Evolutionary conservation across 2,329 filamentous ascomycete species (phyloP), one percentile per base, ranked within the genome.

Genomic region (Penicillium sp.): DNA sequence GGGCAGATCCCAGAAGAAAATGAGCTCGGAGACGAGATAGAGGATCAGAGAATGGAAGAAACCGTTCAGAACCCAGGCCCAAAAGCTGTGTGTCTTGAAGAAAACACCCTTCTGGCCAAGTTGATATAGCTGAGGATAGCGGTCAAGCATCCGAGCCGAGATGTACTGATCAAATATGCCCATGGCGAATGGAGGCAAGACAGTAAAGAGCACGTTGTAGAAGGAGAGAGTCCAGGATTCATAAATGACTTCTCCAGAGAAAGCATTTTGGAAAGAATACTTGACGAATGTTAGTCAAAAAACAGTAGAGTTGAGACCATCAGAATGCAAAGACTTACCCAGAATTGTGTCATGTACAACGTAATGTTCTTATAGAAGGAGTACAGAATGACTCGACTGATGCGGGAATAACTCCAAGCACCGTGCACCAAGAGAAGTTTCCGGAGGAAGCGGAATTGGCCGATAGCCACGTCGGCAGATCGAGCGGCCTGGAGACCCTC

Each of bases 341-440:
- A 99, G 71, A 99, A 99, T 70, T 99, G 95, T 54, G 95, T 99
- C 88, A 99, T 92, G 76, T 97, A 99, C 56, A 99, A 80, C 18
- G 92, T 88, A 62, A 97, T 96, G 76, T 99, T 99, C 81, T 99
- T 99, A 81, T 99, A 99, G 73, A 97, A 99, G 6, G 94, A 97
- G 76, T 96, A 99, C 57, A 99, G 75, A 65, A 99, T 97, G 53
- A 95, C 91, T 76, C 95, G 96, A 81, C 89, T 93, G 70, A 99
- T 88, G 53, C 94, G 88, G 71, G 96, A 93, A 70, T 99, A 99
- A 70, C 90, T 95, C 94, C 94, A 99, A 6, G 92, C 87, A 23
- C 94, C 94, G 68, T 99, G 94, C 10, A 99, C 94, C 24, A 99
- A 82, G 26, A 97, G 82, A 49, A 99, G 79, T 75, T 99, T 99